Percentiles rank a stretch among this genome's conserved stretches.
Conservation (phyloP, 1,284 basidiomycete species). For the Cryptococcus amylolentus region DNA sequence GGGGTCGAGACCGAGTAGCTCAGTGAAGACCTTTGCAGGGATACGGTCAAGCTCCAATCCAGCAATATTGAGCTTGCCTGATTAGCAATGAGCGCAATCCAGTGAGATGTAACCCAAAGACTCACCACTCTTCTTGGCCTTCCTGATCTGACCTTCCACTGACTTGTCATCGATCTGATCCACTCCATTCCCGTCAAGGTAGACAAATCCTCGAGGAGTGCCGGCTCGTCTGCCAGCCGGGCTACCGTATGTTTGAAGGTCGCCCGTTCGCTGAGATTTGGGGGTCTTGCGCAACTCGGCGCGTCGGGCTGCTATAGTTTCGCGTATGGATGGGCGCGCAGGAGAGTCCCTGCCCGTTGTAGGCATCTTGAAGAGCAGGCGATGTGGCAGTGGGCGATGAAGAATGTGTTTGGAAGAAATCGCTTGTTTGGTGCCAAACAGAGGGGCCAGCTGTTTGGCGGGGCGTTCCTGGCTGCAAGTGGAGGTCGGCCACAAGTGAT, state of each 20-base stretch:
- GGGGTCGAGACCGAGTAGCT: constrained; percentile 34
- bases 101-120: background rate
- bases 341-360: constrained; percentile 7
- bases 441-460: too few relatives aligned
- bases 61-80: constrained; percentile 44
- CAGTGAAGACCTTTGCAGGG: constrained; percentile 41
- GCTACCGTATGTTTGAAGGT: background rate
- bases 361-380: background rate
- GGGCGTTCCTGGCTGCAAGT: too few relatives aligned
- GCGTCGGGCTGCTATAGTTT: constrained; percentile 41
- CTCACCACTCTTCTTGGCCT: constrained; percentile 37
- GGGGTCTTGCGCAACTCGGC: constrained; percentile 27
- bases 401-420: too few relatives aligned
- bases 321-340: constrained; percentile 24
- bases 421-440: too few relatives aligned
- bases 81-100: too few relatives aligned
- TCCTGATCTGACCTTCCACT: constrained; percentile 29
- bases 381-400: too few relatives aligned
- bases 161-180: constrained; percentile 27
- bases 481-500: too few relatives aligned
- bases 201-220: constrained; percentile 4
- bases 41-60: constrained; percentile 31
- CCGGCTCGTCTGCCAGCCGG: background rate
- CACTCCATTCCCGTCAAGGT: background rate
- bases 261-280: constrained; percentile 1